Evolutionary conservation across 2,329 filamentous ascomycete genomes (phyloP).

Genomic region (Hysterium pulicare): DNA sequence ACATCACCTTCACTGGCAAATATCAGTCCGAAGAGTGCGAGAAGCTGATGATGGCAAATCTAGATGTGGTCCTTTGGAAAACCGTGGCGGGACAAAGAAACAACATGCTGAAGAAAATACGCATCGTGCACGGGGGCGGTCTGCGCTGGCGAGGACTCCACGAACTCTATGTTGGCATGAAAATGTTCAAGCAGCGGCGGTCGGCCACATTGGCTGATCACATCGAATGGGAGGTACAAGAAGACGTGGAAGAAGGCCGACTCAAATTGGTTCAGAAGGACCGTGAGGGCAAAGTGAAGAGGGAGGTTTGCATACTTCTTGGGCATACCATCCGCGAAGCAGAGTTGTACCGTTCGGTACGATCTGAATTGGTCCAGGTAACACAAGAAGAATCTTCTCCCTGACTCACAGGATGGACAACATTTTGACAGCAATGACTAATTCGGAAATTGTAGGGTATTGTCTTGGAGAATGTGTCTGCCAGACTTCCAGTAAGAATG

Average conservation of each 20-base stretch:
- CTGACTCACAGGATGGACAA: not conserved
- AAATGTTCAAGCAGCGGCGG: too few relatives aligned
- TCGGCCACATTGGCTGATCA: not conserved
- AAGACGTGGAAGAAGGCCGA: conserved; percentile 10
- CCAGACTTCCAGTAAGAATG: conserved; percentile 3
- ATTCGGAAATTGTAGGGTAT: conserved; percentile 4
- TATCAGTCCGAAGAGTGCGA: conserved; percentile 2
- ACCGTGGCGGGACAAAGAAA: conserved; percentile 13
- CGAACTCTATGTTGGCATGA: not conserved
- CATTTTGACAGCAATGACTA: conserved; percentile 1
- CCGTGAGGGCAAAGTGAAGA: conserved; percentile 2
- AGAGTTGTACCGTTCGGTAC: conserved; percentile 5
- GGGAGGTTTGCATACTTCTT: conserved; percentile 4
- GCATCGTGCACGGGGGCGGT: conserved; percentile 13
- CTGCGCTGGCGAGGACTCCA: conserved; percentile 5
- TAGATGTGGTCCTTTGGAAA: conserved; percentile 13
- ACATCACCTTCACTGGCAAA: conserved; percentile 9
- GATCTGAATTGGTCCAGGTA: conserved; percentile 8
- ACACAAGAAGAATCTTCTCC: not conserved
- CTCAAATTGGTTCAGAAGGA: conserved; percentile 8
- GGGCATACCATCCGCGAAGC: conserved; percentile 8
- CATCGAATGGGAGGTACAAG: not conserved
- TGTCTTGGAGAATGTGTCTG: conserved; percentile 6
- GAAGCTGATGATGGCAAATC: conserved; percentile 5
- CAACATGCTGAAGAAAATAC: conserved; percentile 10